These are phyloP conservation scores for Ophioceras dolichostomum DNA, from an alignment of 2,329 filamentous ascomycete species.

Conservation along the genomic window DNA sequence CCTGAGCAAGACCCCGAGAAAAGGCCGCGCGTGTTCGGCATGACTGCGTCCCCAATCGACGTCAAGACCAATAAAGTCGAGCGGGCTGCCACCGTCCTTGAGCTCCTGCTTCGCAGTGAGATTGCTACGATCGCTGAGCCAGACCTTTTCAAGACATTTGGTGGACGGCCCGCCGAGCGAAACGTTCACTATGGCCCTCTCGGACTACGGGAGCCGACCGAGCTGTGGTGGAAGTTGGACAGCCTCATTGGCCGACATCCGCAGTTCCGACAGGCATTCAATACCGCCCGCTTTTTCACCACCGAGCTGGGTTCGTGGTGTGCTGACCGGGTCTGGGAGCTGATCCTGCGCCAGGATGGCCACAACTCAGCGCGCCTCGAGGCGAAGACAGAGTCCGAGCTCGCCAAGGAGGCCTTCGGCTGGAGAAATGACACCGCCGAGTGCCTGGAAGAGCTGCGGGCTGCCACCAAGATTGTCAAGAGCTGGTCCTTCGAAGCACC, in stretches of 20 bases:
- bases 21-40: slow-evolving; percentile 75
- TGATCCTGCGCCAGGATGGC: slow-evolving; percentile 52
- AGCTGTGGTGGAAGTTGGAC: slow-evolving; percentile 47
- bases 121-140: slow-evolving; percentile 61
- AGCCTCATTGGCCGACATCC: slow-evolving; percentile 24
- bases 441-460: slow-evolving; percentile 42
- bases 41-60: slow-evolving; percentile 95
- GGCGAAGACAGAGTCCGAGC: slow-evolving; percentile 29
- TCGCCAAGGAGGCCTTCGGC: slow-evolving; percentile 2
- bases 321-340: slow-evolving; percentile 68
- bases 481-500: slow-evolving; percentile 30
- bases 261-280: slow-evolving; percentile 44
- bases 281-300: slow-evolving; percentile 45
- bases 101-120: slow-evolving; percentile 63
- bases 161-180: not conserved
- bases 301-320: slow-evolving; percentile 71
- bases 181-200: slow-evolving; percentile 17
- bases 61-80: slow-evolving; percentile 58
- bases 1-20: slow-evolving; percentile 26
- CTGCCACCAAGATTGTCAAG: slow-evolving; percentile 45
- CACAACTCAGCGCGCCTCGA: slow-evolving; percentile 50
- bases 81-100: slow-evolving; percentile 59
- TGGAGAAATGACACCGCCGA: slow-evolving; percentile 15
- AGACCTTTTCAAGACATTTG: not conserved
- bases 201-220: slow-evolving; percentile 43